A percentile compares a stretch with the other conserved stretches of the same genome.
phyloP scores from a whole-genome alignment of 2,329 filamentous ascomycete genomes.

The Talaromyces rugulosus region DNA sequence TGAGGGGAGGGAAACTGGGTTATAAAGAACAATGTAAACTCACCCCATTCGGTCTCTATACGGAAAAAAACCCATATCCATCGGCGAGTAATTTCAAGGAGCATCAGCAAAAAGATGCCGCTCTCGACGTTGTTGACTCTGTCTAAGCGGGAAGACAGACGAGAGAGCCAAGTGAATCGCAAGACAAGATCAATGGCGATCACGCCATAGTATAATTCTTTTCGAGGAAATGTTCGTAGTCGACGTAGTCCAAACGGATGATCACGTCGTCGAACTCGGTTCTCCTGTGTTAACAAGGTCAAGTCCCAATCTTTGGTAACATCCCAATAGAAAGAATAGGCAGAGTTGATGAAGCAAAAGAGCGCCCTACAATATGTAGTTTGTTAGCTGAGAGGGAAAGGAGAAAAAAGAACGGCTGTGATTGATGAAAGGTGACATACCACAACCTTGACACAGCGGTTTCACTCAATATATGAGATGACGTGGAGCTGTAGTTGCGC shows the following conservation, averaged over 20 bases:
- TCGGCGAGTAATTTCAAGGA: slow-evolving; percentile 78
- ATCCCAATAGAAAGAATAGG: slow-evolving; percentile 99
- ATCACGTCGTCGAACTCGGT: slow-evolving; percentile 39
- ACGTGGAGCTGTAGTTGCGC: slow-evolving; percentile 54
- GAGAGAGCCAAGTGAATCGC: slow-evolving; percentile 86
- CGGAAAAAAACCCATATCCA: slow-evolving; percentile 98
- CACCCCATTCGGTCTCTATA: slow-evolving; percentile 87
- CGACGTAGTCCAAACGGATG: slow-evolving; percentile 75
- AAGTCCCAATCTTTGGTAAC: slow-evolving; percentile 96
- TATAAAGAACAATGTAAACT: slow-evolving; percentile 27
- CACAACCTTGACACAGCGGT: slow-evolving; percentile 53
- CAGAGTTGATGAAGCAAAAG: slow-evolving; percentile 74
- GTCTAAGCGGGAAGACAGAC: slow-evolving; percentile 76
- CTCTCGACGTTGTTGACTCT: slow-evolving; percentile 83
- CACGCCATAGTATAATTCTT: slow-evolving; percentile 75
- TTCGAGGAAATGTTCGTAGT: slow-evolving; percentile 66
- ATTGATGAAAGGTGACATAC: slow-evolving; percentile 30
- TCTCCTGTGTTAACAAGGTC: slow-evolving; percentile 65
- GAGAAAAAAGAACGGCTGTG: not conserved
- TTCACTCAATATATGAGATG: slow-evolving; percentile 49
- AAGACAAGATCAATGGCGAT: slow-evolving; percentile 75
- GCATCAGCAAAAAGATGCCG: slow-evolving; percentile 81
- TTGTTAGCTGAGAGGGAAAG: not conserved
- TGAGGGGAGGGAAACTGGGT: no score
- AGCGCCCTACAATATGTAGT: slow-evolving; percentile 55